Base-by-base conservation (phyloP, 2,329 filamentous ascomycete genomes). In the Calonectria pauciramosa region DNA sequence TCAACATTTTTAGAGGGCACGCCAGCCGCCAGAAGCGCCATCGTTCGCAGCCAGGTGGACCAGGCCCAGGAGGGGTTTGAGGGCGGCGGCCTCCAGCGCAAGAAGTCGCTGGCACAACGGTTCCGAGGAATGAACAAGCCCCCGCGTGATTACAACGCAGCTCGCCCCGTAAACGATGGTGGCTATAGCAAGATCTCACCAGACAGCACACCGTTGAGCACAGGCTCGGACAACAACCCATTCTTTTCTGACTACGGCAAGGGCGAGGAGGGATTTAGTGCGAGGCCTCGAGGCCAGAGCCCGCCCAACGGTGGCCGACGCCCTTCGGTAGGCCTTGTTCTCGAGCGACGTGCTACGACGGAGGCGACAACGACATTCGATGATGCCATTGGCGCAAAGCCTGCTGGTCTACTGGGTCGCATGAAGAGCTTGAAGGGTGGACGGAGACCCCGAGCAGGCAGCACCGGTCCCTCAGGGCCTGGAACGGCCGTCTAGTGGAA, bases 1-100 rank as follows among this genome's bases (percentile, higher is more conserved):
- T 98, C 96, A 41, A 99, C 97, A 2, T 99, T 99, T 88, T 87
- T 99, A 28, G 97, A 99, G 81, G 97, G 97, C 44, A 94, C 97
- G 1, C 96, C 97, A 18, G 97, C 96, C 34, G 94, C 96, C 34
- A 92, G 93, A 79, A 91, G 93, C 10, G 95, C 94, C 23, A 95
- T 98, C 69, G 91, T 95, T 83, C 92, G 94, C 75, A 92, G 92
- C 65, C 91, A 96, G 81, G 93, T 91, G 38, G 95, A 93, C 80
- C 86, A 94, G 75, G 90, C 89, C 9, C 90, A 89, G 23, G 91
- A 93, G 59, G 90, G 90, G 72, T 82, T 87, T 70, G 85, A 89
- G 28, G 86, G 87, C 9, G 86, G 87, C 9, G 94, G 94, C 7
- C 86, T 99, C 52, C 92, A 94, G 78, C 93, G 97, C 74, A 99